These are phyloP conservation scores for Salix exigua DNA, from an alignment of 345 rosid genomes.

Conservation along the genomic window DNA sequence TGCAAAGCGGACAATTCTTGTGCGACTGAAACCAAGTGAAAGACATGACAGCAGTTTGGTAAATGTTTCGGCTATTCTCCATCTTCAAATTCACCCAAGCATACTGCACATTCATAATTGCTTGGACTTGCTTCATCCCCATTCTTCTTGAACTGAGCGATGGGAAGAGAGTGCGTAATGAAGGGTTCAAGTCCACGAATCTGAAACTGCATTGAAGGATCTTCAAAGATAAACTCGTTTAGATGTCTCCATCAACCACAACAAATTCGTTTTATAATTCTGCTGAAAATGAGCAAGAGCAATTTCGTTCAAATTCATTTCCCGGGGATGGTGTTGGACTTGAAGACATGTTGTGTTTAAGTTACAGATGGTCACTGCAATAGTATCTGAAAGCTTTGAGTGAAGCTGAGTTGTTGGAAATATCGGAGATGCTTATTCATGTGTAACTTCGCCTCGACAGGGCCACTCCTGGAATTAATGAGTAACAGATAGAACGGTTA, in stretches of 20 bases:
- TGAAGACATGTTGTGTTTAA: conserved; percentile 1
- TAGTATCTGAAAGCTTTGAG: not conserved
- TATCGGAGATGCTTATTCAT: not conserved
- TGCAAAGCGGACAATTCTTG: conserved; percentile 38
- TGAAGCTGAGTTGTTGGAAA: not conserved
- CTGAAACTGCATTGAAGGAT: conserved; percentile 9
- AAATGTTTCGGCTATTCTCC: conserved; percentile 37
- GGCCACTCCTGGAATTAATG: not conserved
- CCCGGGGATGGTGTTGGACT: conserved; percentile 4
- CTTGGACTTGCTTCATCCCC: not conserved
- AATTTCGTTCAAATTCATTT: not conserved
- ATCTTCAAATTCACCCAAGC: conserved; percentile 42
- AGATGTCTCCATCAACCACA: conserved; percentile 4
- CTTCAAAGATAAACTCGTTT: conserved; percentile 13
- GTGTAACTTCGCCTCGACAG: not conserved
- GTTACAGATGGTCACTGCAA: not conserved
- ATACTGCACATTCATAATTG: conserved; percentile 34
- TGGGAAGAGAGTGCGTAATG: conserved; percentile 26
- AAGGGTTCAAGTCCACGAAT: conserved; percentile 32
- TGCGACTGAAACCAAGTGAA: conserved; percentile 45
- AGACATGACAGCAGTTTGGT: conserved; percentile 33
- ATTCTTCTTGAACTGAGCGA: conserved; percentile 22
- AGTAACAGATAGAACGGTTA: not conserved
- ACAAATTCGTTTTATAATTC: conserved; percentile 15
- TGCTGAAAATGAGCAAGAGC: conserved; percentile 19